Evolutionary conservation across 108 stramenopile species (phyloP).

Genomic region (Pseudonitzschia pungens): DNA sequence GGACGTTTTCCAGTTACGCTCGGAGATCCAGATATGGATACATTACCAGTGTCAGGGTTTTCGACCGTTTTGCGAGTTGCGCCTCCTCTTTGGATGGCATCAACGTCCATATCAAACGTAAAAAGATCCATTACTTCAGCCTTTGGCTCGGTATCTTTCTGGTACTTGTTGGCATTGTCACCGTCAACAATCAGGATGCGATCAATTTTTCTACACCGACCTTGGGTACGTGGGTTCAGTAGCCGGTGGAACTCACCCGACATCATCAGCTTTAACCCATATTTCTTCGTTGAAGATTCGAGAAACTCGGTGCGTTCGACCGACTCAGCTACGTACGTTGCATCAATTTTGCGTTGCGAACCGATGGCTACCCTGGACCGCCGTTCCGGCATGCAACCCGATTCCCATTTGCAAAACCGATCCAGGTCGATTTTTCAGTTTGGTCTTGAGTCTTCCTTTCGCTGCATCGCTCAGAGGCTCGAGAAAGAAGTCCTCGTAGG

Average conservation of each 20-base stretch:
- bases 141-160: conserved; percentile 65
- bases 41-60: too few species aligned
- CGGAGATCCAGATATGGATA: too few species aligned
- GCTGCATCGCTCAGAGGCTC: conserved; percentile 61
- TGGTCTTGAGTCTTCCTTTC: conserved; percentile 44
- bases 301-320: conserved; percentile 85
- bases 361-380: conserved; percentile 95
- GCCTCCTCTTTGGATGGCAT: conserved; percentile 44
- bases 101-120: conserved; percentile 77
- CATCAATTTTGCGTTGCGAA: conserved; percentile 87
- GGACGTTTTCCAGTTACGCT: too few species aligned
- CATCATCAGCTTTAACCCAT: conserved; percentile 80
- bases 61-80: too few species aligned
- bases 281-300: conserved; percentile 86
- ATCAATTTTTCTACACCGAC: conserved; percentile 72
- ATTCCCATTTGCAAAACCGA: conserved; percentile 85
- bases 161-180: conserved; percentile 47
- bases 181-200: conserved; percentile 50
- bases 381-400: conserved; percentile 90
- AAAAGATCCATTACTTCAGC: conserved; percentile 43
- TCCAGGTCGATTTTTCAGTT: conserved; percentile 60
- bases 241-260: conserved; percentile 75
- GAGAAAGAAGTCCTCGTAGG: conserved; percentile 64
- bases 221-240: conserved; percentile 46
- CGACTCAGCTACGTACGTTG: conserved; percentile 86